Conservation (phyloP, 257 asterid species). For the Verbena officinalis region DNA sequence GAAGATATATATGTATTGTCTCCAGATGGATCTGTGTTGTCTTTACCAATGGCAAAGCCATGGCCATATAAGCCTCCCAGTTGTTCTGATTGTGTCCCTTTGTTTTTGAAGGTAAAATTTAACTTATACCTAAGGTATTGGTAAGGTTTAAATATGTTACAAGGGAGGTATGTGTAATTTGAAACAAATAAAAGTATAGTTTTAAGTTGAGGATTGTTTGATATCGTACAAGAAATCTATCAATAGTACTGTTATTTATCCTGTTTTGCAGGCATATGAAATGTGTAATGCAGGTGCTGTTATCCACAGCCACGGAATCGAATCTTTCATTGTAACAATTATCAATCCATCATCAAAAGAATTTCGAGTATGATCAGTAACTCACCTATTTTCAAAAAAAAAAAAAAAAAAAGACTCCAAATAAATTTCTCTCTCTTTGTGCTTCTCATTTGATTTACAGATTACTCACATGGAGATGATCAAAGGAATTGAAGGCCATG, state of each 20-base stretch:
- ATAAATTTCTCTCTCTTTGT: constrained; percentile 12
- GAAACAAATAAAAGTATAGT: too few relatives aligned
- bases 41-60: constrained; percentile 79
- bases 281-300: constrained; percentile 98
- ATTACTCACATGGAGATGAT: constrained; percentile 98
- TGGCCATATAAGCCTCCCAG: constrained; percentile 92
- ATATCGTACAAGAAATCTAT: too few relatives aligned
- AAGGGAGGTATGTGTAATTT: too few relatives aligned
- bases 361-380: constrained; percentile 60
- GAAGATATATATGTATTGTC: constrained; percentile 92
- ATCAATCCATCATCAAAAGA: constrained; percentile 81
- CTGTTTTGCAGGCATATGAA: constrained; percentile 70
- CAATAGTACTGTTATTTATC: neutral
- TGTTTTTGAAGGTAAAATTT: constrained; percentile 79
- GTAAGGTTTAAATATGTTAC: too few relatives aligned
- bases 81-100: constrained; percentile 95
- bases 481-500: constrained; percentile 95
- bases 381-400: neutral
- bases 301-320: constrained; percentile 98
- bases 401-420: neutral
- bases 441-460: constrained; percentile 40
- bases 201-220: too few relatives aligned
- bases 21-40: constrained; percentile 70
- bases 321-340: constrained; percentile 91
- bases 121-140: too few relatives aligned